phyloP scores from a whole-genome alignment of 2,329 filamentous ascomycete species.

The Metarhizium rileyi region DNA sequence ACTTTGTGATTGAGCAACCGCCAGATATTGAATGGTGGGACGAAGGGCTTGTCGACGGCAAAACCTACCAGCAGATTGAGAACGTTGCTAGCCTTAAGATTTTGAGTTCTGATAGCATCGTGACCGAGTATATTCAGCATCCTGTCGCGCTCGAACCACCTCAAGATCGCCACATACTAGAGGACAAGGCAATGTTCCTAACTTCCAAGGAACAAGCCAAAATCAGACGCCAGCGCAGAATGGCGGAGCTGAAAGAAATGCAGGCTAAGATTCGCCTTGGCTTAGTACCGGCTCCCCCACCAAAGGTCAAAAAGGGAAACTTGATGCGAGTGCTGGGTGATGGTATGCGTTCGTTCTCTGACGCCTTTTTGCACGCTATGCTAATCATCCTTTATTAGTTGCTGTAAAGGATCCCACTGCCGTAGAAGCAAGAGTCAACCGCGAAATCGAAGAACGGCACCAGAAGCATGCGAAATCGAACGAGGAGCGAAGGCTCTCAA shows the following conservation, averaged over 20 bases:
- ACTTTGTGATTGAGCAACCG: slow-evolving; percentile 73
- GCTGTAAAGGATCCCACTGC: slow-evolving; percentile 92
- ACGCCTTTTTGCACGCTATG: neutral
- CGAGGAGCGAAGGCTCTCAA: slow-evolving; percentile 76
- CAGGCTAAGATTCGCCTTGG: slow-evolving; percentile 93
- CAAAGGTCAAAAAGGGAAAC: slow-evolving; percentile 95
- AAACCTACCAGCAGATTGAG: slow-evolving; percentile 63
- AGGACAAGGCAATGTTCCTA: slow-evolving; percentile 82
- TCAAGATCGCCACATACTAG: slow-evolving; percentile 72
- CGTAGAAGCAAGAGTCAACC: slow-evolving; percentile 87
- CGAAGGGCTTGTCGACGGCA: slow-evolving; percentile 69
- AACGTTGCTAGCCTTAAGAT: slow-evolving; percentile 61
- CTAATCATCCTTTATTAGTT: slow-evolving; percentile 16
- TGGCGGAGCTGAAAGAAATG: slow-evolving; percentile 89
- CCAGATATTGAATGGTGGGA: slow-evolving; percentile 98
- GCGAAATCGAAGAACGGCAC: slow-evolving; percentile 81
- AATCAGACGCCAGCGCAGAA: slow-evolving; percentile 76
- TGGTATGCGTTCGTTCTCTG: slow-evolving; percentile 32
- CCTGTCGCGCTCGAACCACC: slow-evolving; percentile 85
- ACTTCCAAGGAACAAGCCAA: slow-evolving; percentile 89
- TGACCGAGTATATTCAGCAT: slow-evolving; percentile 87
- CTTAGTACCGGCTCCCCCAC: slow-evolving; percentile 78
- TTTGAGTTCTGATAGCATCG: slow-evolving; percentile 68
- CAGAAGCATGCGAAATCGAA: slow-evolving; percentile 70
- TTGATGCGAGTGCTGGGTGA: slow-evolving; percentile 95